These are phyloP conservation scores for Phytopythium vexans DNA, from an alignment of 352 stramenopile genomes.

Conservation along the genomic window DNA sequence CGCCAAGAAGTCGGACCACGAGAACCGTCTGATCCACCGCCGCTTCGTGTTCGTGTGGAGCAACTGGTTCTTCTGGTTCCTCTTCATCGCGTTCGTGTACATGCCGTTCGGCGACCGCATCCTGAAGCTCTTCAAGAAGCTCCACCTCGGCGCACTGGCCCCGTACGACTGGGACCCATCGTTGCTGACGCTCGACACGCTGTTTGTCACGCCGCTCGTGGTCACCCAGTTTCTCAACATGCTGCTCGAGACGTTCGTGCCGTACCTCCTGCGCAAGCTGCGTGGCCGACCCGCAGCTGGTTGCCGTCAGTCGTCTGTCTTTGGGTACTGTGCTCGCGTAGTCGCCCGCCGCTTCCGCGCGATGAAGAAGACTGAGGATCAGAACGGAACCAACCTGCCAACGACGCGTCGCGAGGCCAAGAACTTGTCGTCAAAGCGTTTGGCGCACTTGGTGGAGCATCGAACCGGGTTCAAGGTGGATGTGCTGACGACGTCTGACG, in stretches of 20 bases:
- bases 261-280: conserved; percentile 79
- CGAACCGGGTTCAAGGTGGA: conserved; percentile 65
- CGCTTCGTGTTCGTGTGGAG: conserved; percentile 90
- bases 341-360: conserved; percentile 37
- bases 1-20: conserved; percentile 81
- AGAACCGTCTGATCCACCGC: conserved; percentile 83
- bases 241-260: conserved; percentile 83
- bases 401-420: conserved; percentile 16
- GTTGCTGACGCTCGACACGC: conserved; percentile 77
- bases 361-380: conserved; percentile 17
- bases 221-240: conserved; percentile 89
- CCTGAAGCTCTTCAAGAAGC: conserved; percentile 43
- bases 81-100: conserved; percentile 90
- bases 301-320: conserved; percentile 57
- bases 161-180: conserved; percentile 73
- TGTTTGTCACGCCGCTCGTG: conserved; percentile 87
- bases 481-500: conserved; percentile 69
- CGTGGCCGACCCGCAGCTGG: conserved; percentile 56
- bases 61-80: conserved; percentile 92
- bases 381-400: conserved; percentile 7
- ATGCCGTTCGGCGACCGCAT: conserved; percentile 79
- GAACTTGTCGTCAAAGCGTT: conserved; percentile 60
- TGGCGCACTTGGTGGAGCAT: conserved; percentile 65
- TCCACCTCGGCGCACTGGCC: conserved; percentile 49
- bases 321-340: conserved; percentile 50